A percentile compares a stretch with the other conserved stretches of the same genome.
phyloP scores from a whole-genome alignment of 805 yeast genomes.

The Saturnispora halmiae region DNA sequence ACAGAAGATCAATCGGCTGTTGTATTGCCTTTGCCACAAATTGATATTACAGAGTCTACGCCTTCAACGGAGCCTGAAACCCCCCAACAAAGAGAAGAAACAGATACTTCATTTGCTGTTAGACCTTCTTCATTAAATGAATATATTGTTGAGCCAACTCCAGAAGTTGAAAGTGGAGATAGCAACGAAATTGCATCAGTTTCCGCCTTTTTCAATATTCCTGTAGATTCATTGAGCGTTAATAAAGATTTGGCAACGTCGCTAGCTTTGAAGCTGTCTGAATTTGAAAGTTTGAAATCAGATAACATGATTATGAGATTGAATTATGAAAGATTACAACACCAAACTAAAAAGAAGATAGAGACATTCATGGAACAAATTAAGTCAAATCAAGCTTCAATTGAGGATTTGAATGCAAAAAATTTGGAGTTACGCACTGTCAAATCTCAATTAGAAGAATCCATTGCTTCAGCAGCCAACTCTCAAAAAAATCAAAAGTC shows the following conservation, averaged over 20 bases:
- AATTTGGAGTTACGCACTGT: conserved; percentile 17
- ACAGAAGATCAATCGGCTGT: no score
- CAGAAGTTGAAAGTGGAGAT: background rate
- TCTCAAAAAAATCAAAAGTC: conserved; percentile 8
- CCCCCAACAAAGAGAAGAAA: no score
- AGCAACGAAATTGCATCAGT: conserved; percentile 18
- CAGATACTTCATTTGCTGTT: no score
- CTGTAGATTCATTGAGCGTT: conserved; percentile 17
- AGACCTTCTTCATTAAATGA: background rate
- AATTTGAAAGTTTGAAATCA: conserved; percentile 31
- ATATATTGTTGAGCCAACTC: conserved; percentile 3
- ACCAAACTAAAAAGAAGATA: conserved; percentile 26
- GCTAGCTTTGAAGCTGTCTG: conserved; percentile 26
- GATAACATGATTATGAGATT: conserved; percentile 31
- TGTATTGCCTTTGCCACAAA: no score
- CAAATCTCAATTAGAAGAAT: conserved; percentile 15
- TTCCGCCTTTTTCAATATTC: conserved; percentile 30
- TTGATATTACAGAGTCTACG: no score
- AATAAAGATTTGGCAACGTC: conserved; percentile 20
- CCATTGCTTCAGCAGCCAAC: background rate
- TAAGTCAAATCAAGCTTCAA: conserved; percentile 18
- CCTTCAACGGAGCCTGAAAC: no score
- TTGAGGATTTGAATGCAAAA: conserved; percentile 19
- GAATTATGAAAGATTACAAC: conserved; percentile 34
- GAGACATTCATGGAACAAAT: conserved; percentile 28